phyloP scores from a whole-genome alignment of 345 rosid species.

The Rubroshorea leprosula region DNA sequence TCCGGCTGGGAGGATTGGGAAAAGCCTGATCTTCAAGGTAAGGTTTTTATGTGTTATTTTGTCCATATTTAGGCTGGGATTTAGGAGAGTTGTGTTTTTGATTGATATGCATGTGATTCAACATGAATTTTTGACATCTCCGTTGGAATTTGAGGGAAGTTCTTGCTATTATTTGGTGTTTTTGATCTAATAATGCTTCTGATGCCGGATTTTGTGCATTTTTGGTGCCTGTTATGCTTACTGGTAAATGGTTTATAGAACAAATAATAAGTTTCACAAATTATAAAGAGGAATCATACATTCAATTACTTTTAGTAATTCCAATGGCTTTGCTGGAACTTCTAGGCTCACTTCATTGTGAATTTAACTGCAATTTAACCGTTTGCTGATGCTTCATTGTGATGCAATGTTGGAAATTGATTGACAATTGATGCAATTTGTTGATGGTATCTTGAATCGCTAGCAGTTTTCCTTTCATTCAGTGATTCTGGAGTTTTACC shows the following conservation, averaged over 20 bases:
- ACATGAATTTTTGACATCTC: background rate
- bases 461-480: too few species aligned
- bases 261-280: too few species aligned
- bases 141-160: background rate
- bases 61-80: background rate
- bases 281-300: too few species aligned
- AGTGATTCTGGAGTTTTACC: too few species aligned
- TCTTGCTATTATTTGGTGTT: background rate
- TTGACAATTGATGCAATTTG: too few species aligned
- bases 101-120: too few species aligned
- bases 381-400: background rate
- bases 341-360: background rate
- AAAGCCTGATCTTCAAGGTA: conserved; percentile 90
- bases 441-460: too few species aligned
- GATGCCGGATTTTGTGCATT: background rate
- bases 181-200: background rate
- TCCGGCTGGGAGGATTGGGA: conserved; percentile 95
- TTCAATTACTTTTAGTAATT: background rate
- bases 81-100: background rate
- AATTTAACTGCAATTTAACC: background rate
- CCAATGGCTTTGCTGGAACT: background rate
- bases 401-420: conserved; percentile 3
- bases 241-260: background rate
- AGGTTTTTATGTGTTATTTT: background rate
- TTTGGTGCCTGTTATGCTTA: background rate